phyloP scores from a whole-genome alignment of 768 basidiomycete genomes.

The Asterophora parasitica region DNA sequence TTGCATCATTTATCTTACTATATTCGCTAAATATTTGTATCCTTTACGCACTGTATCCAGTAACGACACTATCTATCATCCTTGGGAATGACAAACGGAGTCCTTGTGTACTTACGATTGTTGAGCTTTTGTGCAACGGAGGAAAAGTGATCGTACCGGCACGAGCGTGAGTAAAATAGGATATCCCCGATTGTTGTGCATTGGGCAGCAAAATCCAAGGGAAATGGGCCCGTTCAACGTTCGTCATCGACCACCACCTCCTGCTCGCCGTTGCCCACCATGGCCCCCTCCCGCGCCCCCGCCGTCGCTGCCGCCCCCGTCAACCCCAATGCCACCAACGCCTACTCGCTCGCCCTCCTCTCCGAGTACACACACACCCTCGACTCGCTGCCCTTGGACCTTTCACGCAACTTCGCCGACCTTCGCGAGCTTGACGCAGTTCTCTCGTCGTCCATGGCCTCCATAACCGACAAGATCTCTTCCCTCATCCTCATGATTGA shows the following conservation, averaged over 20 bases:
- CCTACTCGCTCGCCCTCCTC: constrained; percentile 66
- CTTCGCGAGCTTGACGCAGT: constrained; percentile 98
- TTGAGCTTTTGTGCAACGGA: no score
- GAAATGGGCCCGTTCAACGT: constrained; percentile 15
- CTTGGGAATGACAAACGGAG: not conserved
- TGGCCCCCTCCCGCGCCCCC: constrained; percentile 33
- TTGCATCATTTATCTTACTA: constrained; percentile 4
- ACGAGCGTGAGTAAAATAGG: constrained; percentile 19
- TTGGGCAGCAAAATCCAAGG: constrained; percentile 6
- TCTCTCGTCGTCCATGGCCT: constrained; percentile 79
- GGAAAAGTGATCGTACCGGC: not conserved
- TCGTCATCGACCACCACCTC: constrained; percentile 10
- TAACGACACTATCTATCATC: not conserved
- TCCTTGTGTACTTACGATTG: no score
- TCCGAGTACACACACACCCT: constrained; percentile 87
- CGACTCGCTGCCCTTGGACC: constrained; percentile 89
- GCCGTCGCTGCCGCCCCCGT: constrained; percentile 17
- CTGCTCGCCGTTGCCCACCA: constrained; percentile 13
- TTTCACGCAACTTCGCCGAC: constrained; percentile 93
- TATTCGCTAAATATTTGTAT: constrained; percentile 16
- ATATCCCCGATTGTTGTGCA: constrained; percentile 15
- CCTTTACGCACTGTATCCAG: constrained; percentile 13
- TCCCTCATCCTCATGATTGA: constrained; percentile 75
- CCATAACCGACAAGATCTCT: constrained; percentile 77
- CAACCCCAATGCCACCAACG: constrained; percentile 32